These are phyloP conservation scores for Yarrowia sp. DNA, from an alignment of 805 yeast species.

Conservation along the genomic window DNA sequence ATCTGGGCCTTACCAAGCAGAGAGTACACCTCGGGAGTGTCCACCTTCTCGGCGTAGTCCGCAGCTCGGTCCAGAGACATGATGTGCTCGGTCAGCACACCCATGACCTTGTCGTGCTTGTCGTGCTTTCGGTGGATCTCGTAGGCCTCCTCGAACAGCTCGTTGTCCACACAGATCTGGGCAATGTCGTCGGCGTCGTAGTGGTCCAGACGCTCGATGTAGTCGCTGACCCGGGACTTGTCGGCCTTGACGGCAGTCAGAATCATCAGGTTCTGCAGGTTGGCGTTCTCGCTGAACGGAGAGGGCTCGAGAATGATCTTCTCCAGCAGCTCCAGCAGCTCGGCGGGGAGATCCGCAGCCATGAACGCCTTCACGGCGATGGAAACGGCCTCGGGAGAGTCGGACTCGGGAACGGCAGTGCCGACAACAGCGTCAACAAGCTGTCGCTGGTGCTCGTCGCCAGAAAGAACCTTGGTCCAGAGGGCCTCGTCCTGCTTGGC, in stretches of 20 bases:
- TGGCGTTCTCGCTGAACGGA: constrained; percentile 92
- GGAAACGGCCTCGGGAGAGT: constrained; percentile 90
- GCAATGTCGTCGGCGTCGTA: constrained; percentile 95
- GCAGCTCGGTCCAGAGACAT: constrained; percentile 95
- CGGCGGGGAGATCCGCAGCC: constrained; percentile 90
- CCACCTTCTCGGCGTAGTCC: constrained; percentile 85
- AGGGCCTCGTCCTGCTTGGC: constrained; percentile 79
- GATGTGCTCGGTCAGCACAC: constrained; percentile 86
- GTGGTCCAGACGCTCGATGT: constrained; percentile 85
- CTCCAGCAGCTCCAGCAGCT: constrained; percentile 89
- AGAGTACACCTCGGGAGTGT: constrained; percentile 85
- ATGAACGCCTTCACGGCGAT: constrained; percentile 92
- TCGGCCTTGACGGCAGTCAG: constrained; percentile 96
- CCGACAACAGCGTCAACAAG: constrained; percentile 92
- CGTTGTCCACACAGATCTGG: constrained; percentile 83
- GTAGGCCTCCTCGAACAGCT: constrained; percentile 88
- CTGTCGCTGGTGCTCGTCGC: constrained; percentile 86
- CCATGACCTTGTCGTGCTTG: constrained; percentile 73
- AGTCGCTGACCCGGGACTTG: constrained; percentile 74
- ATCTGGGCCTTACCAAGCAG: constrained; percentile 95
- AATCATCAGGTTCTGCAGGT: constrained; percentile 87
- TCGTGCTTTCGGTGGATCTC: constrained; percentile 86
- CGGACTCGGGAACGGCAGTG: constrained; percentile 91
- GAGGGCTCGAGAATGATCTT: constrained; percentile 96
- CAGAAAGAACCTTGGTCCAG: constrained; percentile 76